A percentile compares a stretch with the other conserved stretches of the same genome.
Conservation (phyloP, 495 filamentous ascomycete species). For the Penicillium tannophilum region DNA sequence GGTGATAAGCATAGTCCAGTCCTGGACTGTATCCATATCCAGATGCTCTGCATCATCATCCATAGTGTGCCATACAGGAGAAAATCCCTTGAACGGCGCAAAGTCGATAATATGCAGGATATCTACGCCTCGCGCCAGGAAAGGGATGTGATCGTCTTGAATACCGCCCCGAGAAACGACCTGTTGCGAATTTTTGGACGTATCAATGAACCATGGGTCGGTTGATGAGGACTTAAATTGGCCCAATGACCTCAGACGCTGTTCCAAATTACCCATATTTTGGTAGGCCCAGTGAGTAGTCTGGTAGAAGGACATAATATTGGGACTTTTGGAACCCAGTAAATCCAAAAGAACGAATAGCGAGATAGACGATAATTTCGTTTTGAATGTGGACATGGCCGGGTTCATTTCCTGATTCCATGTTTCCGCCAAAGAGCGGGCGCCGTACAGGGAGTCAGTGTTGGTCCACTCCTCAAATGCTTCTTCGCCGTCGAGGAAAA, state of each 20-base stretch:
- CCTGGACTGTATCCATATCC: slow-evolving; percentile 78
- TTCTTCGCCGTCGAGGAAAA: slow-evolving; percentile 94
- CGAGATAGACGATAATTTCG: slow-evolving; percentile 72
- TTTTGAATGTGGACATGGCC: slow-evolving; percentile 72
- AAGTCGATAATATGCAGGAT: slow-evolving; percentile 84
- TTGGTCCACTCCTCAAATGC: slow-evolving; percentile 79
- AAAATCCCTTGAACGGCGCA: slow-evolving; percentile 60
- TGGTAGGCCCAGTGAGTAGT: slow-evolving; percentile 94
- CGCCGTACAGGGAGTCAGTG: slow-evolving; percentile 83
- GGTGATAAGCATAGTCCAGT: slow-evolving; percentile 81
- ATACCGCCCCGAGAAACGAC: slow-evolving; percentile 56
- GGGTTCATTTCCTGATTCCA: slow-evolving; percentile 72
- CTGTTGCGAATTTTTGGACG: slow-evolving; percentile 50
- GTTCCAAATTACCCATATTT: slow-evolving; percentile 66
- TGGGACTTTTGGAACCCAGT: slow-evolving; percentile 70
- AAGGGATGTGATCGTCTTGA: slow-evolving; percentile 88
- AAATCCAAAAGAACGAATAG: slow-evolving; percentile 94
- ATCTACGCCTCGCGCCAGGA: slow-evolving; percentile 81
- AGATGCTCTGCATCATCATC: slow-evolving; percentile 85
- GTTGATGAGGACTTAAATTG: slow-evolving; percentile 51
- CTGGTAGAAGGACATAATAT: slow-evolving; percentile 76
- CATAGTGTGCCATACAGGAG: slow-evolving; percentile 81
- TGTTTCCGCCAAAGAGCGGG: slow-evolving; percentile 71
- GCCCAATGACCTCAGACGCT: slow-evolving; percentile 61
- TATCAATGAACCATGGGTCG: slow-evolving; percentile 54